Evolutionary conservation across 805 yeast genomes (phyloP), one percentile per base, ranked within the genome.

Genomic region (Spathaspora sp.): DNA sequence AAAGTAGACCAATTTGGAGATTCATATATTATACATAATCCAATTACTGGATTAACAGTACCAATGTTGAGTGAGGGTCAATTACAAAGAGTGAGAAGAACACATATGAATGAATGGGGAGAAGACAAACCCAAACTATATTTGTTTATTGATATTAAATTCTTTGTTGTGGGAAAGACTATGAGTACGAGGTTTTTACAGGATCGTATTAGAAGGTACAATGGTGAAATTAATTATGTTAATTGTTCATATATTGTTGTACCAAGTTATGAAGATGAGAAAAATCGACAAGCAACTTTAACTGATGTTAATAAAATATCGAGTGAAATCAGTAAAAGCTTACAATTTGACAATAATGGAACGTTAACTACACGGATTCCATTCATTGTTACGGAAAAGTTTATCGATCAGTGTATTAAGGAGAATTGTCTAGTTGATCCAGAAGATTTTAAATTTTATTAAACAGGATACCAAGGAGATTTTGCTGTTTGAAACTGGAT

Each of bases 1-100:
- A 73, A 79, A 46, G 75, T 78, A 0, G 96, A 91, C 60, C 56
- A 56, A 14, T 82, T 61, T 61, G 92, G 91, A 0, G 89, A 86
- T 61, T 83, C 94, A 53, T 81, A 70, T 54, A 67, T 66, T 0
- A 64, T 77, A 45, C 55, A 60, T 45, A 39, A 39, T 5, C 46
- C 45, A 38, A 19, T 63, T 53, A 11, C 44, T 43, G 18, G 50
- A 29, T 40, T 61, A 39, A 48, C 18, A 9, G 57, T 16, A 55
- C 53, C 14, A 49, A 50, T 45, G 39, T 35, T 50, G 16, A 23
- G 50, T 2, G 16, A 46, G 5, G 16, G 43, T 23, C 42, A 46
- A 38, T 17, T 49, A n/a, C 16, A 31, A 9, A 55, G 43, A 40
- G 59, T 53, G 20, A 51, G 60, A 47, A 54, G 54, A 12, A 7